phyloP scores from a whole-genome alignment of 169 alveolate genomes.

The Plasmodium gonderi region DNA sequence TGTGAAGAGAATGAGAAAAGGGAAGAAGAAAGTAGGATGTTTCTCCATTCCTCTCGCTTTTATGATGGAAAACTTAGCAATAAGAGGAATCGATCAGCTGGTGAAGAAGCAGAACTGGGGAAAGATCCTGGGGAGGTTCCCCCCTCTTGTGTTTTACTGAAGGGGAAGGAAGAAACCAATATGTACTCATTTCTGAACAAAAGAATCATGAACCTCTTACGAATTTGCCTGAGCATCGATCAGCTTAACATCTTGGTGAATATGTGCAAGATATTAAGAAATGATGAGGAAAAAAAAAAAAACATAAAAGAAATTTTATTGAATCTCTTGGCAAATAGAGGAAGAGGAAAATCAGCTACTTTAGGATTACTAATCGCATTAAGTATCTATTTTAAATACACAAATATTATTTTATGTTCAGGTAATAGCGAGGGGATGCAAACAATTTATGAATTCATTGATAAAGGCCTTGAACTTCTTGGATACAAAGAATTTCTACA shows the following conservation, averaged over 20 bases:
- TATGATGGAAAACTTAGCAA: too few species aligned
- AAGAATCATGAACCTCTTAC: slow-evolving; percentile 17
- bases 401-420: slow-evolving; percentile 98
- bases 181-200: slow-evolving; percentile 18
- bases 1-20: slow-evolving; percentile 83
- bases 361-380: slow-evolving; percentile 96
- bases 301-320: slow-evolving; percentile 54
- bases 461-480: slow-evolving; percentile 93
- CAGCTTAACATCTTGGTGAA: slow-evolving; percentile 33
- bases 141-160: too few species aligned
- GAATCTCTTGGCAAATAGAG: slow-evolving; percentile 96
- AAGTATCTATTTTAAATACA: slow-evolving; percentile 91
- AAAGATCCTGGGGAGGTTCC: too few species aligned
- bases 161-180: neutral
- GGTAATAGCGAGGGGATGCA: slow-evolving; percentile 98
- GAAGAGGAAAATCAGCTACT: slow-evolving; percentile 99
- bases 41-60: slow-evolving; percentile 35
- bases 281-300: slow-evolving; percentile 51
- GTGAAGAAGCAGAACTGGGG: too few species aligned
- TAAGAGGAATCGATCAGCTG: too few species aligned
- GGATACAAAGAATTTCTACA: slow-evolving; percentile 93
- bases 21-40: slow-evolving; percentile 31
- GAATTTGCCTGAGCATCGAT: slow-evolving; percentile 55
- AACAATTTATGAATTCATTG: slow-evolving; percentile 97
- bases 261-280: slow-evolving; percentile 63